Base-by-base conservation (phyloP, 176 grass and related monocot species). In the Elaeis guineensis region DNA sequence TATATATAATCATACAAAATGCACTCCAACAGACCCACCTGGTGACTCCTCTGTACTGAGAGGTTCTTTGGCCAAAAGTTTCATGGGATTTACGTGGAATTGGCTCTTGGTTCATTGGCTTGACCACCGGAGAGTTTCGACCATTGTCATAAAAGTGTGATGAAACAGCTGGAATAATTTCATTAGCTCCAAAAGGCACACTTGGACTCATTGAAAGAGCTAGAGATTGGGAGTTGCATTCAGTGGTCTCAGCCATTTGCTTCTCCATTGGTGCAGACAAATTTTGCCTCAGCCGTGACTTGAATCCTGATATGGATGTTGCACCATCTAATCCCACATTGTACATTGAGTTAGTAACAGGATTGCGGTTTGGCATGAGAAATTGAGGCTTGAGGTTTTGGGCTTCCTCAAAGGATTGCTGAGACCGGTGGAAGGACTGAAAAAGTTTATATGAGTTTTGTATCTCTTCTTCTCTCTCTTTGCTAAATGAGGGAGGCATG, bases 1-100 rank as follows among this genome's bases (percentile, higher is more conserved):
- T 3, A 44, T 3, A 44, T 3, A 39, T 12, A 22, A 0, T 1
- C 9, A 44, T 3, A 14, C 35, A 44, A 44, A 44, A 44, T 44
- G 35, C 35, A 14, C 11, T 44, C 35, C 35, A 44, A 44, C 35
- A 14, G 35, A 44, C 66, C 5, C 69, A 89, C 90, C 90, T 81
- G 0, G 90, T 95, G 21, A 95, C 90, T 28, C 90, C 90, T 0
- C 90, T 80, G 63, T 83, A 95, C 72, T 95, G 86, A 9, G 90
- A 95, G 49, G 90, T 95, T 59, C 90, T 78, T 59, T 95, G 90
- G 11, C 90, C 90, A 55, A 90, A 95, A 12, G 75, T 89, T 73
- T 95, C 84, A 16, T 73, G 53, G 0, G 83, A 59, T 60, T 78
- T 86, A 21, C 83, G 79, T 6, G 69, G 67, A 21, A 77, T 67